Conservation (phyloP, 305 asterid genomes). For the Fraxinus latifolia region DNA sequence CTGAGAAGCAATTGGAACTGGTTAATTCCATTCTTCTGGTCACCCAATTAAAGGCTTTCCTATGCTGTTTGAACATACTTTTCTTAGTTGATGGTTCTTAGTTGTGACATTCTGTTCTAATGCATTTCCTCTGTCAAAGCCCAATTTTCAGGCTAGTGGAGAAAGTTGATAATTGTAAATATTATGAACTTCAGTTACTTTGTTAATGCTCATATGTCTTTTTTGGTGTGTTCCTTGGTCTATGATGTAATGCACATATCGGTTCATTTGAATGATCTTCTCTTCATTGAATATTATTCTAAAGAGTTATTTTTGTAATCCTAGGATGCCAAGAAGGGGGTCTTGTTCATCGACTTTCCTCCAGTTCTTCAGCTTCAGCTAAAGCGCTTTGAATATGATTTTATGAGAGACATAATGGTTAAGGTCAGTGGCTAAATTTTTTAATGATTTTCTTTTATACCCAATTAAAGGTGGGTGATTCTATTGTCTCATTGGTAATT, state of each 20-base stretch:
- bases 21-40: not conserved
- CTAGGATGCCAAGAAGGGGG: conserved; percentile 98
- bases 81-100: not conserved
- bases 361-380: conserved; percentile 97
- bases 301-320: conserved; percentile 24
- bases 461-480: not conserved
- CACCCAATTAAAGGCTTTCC: not conserved
- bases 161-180: conserved; percentile 11
- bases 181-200: conserved; percentile 12
- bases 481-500: not conserved
- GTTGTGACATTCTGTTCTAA: conserved; percentile 4
- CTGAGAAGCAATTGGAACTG: conserved; percentile 3
- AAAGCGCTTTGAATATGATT: conserved; percentile 96
- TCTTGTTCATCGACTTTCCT: conserved; percentile 89
- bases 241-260: not conserved
- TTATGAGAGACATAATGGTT: conserved; percentile 91
- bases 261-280: conserved; percentile 17
- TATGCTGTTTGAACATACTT: conserved; percentile 9
- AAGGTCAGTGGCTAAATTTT: conserved; percentile 59
- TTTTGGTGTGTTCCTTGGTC: conserved; percentile 4
- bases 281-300: conserved; percentile 20
- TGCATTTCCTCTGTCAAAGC: conserved; percentile 10
- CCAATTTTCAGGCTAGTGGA: conserved; percentile 12
- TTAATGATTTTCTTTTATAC: not conserved
- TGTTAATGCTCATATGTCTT: not conserved